Base-by-base conservation (phyloP, 371 early-diverging fungal genomes). In the Zychaea mexicana region DNA sequence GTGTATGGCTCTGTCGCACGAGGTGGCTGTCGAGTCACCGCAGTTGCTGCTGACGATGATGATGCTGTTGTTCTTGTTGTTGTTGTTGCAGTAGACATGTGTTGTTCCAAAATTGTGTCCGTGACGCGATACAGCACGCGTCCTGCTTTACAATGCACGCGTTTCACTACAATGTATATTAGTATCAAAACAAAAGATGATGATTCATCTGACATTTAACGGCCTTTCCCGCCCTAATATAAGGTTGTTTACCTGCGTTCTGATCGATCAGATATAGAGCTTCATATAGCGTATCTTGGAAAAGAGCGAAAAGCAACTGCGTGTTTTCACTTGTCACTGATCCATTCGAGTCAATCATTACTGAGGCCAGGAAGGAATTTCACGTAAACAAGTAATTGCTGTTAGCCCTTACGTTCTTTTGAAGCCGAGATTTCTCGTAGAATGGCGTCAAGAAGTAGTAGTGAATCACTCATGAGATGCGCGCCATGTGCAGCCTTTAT, bases 251-350 rank as follows among this genome's bases (percentile, higher is more conserved):
- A 70, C 73, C 73, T 60, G 67, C 62, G 22, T 67, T 61, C 33
- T 45, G 60, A 21, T 73, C 73, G 21, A 60, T 26, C 31, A 73
- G 56, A 47, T 73, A 65, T 7, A 73, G 47, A 0, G 73, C 64
- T 30, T 73, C 73, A 28, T 64, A 32, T 30, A 73, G 32, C 0
- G 42, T 58, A 0, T 61, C 52, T 3, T 58, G 45, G 27, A 70
- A 67, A 10, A 70, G 3, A 0, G 53, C 31, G 49, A 64, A 60
- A 15, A 73, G 61, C 6, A 17, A 33, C 5, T 60, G 62, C 22
- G 52, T 60, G 19, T 47, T 36, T 32, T 73, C 70, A 19, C 62
- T 39, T 24, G 49, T 62, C 19, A 73, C 73, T 71, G 26, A n/a
- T n/a, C n/a, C n/a, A n/a, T n/a, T n/a, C n/a, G n/a, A n/a, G n/a